phyloP scores from a whole-genome alignment of 768 basidiomycete genomes.

The Brasilioporus rufonigricans region DNA sequence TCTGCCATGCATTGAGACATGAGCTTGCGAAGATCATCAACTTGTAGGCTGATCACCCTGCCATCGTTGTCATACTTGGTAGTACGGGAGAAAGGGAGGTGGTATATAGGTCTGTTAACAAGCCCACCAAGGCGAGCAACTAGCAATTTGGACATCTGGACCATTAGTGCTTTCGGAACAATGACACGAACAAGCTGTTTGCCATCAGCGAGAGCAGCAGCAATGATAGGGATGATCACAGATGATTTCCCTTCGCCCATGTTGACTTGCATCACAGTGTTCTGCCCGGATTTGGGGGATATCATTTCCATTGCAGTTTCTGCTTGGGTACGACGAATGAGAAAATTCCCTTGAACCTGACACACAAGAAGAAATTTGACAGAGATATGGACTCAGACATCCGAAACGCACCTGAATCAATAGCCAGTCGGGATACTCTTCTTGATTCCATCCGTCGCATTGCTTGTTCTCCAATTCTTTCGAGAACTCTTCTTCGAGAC shows the following conservation, averaged over 20 bases:
- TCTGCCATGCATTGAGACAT: background rate
- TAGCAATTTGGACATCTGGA: slow-evolving; percentile 47
- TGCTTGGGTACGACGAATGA: slow-evolving; percentile 33
- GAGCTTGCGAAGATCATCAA: background rate
- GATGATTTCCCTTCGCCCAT: background rate
- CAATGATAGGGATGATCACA: background rate
- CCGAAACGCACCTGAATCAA: slow-evolving; percentile 36
- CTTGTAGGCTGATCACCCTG: too few species aligned
- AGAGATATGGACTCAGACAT: too few species aligned
- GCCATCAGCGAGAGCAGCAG: slow-evolving; percentile 40
- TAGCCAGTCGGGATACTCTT: slow-evolving; percentile 37
- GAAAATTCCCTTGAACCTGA: slow-evolving; percentile 37
- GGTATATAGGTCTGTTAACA: slow-evolving; percentile 44
- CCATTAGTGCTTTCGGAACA: slow-evolving; percentile 41
- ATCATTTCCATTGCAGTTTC: slow-evolving; percentile 44
- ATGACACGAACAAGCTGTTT: slow-evolving; percentile 43
- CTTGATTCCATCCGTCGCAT: slow-evolving; percentile 12
- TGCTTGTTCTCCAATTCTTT: slow-evolving; percentile 21
- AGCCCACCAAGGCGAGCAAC: slow-evolving; percentile 40
- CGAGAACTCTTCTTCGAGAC: slow-evolving; percentile 29
- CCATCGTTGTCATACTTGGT: too few species aligned
- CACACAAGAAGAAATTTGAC: background rate
- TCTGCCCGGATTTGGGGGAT: slow-evolving; percentile 30
- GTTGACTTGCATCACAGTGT: slow-evolving; percentile 36
- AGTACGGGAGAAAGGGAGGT: slow-evolving; percentile 37